phyloP scores from a whole-genome alignment of 345 rosid genomes.

The Turritis glabra region DNA sequence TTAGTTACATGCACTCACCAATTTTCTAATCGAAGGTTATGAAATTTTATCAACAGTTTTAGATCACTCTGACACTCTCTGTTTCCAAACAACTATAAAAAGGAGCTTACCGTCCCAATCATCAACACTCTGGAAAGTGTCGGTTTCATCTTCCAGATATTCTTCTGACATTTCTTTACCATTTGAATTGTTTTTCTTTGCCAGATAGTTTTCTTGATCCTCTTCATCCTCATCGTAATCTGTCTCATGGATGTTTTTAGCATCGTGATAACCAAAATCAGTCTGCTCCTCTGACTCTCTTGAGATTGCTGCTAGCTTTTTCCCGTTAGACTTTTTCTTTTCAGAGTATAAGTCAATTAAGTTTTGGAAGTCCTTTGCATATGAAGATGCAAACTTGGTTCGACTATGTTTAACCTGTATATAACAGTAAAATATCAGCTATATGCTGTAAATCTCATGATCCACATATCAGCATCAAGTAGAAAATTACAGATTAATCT shows the following conservation, averaged over 20 bases:
- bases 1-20: not conserved
- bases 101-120: conserved; percentile 83
- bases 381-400: conserved; percentile 64
- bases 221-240: conserved; percentile 48
- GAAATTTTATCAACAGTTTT: not conserved
- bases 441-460: not conserved
- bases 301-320: conserved; percentile 30
- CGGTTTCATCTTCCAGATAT: conserved; percentile 73
- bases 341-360: conserved; percentile 51
- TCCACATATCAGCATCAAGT: not conserved
- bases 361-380: conserved; percentile 57
- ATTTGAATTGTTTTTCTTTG: conserved; percentile 39
- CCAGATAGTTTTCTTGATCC: conserved; percentile 18
- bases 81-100: conserved; percentile 22
- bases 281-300: conserved; percentile 39
- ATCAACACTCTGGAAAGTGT: conserved; percentile 61
- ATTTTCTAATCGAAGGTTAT: not conserved
- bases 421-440: conserved; percentile 18
- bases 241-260: conserved; percentile 36
- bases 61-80: not conserved
- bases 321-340: conserved; percentile 44
- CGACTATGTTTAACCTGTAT: conserved; percentile 78
- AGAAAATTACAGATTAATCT: not conserved
- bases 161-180: conserved; percentile 59
- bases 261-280: conserved; percentile 32